A percentile compares a stretch with the other conserved stretches of the same genome.
phyloP scores from a whole-genome alignment of 352 stramenopile genomes.

The Pythium coloratum region DNA sequence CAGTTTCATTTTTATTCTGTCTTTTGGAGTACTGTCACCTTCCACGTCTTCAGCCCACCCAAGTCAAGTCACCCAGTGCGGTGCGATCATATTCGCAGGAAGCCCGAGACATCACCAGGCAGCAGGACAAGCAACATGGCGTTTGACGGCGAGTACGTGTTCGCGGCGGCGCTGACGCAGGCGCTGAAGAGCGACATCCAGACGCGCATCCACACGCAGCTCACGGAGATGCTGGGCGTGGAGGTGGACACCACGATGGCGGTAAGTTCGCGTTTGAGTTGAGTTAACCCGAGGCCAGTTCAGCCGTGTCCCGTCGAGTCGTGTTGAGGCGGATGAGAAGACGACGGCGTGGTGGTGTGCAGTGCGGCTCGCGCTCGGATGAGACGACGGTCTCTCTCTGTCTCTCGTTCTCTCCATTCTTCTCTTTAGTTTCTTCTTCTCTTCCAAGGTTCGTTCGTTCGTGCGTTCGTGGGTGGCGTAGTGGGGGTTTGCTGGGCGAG shows the following conservation, averaged over 20 bases:
- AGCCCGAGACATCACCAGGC: neutral
- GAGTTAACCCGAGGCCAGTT: neutral
- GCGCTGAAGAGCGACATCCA: slow-evolving; percentile 64
- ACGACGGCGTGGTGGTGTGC: neutral
- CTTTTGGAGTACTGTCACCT: neutral
- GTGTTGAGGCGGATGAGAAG: neutral
- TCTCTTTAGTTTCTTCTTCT: slow-evolving; percentile 20
- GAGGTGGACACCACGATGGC: slow-evolving; percentile 86
- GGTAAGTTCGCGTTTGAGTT: slow-evolving; percentile 45
- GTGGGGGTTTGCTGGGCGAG: neutral
- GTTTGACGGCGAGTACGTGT: slow-evolving; percentile 55
- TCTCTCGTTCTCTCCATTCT: slow-evolving; percentile 7
- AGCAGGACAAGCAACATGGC: slow-evolving; percentile 12
- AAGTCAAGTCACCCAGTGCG: neutral
- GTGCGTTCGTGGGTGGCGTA: slow-evolving; percentile 5
- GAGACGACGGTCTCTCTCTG: slow-evolving; percentile 7
- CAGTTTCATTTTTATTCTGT: slow-evolving; percentile 17
- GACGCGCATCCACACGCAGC: slow-evolving; percentile 44
- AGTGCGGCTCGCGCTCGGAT: slow-evolving; percentile 1
- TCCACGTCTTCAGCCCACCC: slow-evolving; percentile 4
- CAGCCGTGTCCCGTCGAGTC: neutral
- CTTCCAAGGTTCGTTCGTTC: slow-evolving; percentile 18
- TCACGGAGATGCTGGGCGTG: slow-evolving; percentile 78
- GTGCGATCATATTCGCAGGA: neutral
- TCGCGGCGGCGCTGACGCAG: slow-evolving; percentile 52